Evolutionary conservation across 2,329 filamentous ascomycete species (phyloP).

Genomic region (Chaetomium sp.): DNA sequence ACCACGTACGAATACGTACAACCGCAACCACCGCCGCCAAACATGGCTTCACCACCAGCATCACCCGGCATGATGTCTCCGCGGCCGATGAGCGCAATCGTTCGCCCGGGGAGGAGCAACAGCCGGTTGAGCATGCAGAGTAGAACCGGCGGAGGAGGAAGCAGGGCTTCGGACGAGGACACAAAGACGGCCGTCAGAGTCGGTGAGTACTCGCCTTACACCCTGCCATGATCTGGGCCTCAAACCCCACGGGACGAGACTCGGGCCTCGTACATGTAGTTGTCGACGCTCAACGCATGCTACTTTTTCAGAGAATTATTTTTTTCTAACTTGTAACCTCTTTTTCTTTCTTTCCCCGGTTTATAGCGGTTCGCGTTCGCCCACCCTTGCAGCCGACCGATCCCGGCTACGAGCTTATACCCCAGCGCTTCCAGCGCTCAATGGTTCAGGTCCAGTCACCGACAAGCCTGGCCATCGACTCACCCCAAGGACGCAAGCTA

Average conservation of each 20-base stretch:
- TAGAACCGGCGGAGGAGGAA: constrained; percentile 62
- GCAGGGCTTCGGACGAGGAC: constrained; percentile 84
- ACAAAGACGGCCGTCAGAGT: constrained; percentile 90
- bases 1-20: too few species aligned
- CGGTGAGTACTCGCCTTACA: constrained; percentile 50
- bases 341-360: constrained; percentile 5
- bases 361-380: constrained; percentile 79
- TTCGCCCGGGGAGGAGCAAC: constrained; percentile 66
- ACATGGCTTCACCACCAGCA: constrained; percentile 54
- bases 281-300: background rate
- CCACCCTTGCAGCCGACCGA: constrained; percentile 77
- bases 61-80: constrained; percentile 54
- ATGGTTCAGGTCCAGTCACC: constrained; percentile 85
- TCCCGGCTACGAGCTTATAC: constrained; percentile 90
- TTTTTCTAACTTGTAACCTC: background rate
- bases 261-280: too few species aligned
- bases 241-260: background rate
- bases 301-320: background rate
- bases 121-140: constrained; percentile 82
- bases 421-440: constrained; percentile 86
- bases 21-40: background rate
- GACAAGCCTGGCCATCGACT: constrained; percentile 82
- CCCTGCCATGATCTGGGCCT: background rate
- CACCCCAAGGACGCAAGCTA: constrained; percentile 84
- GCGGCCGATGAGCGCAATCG: constrained; percentile 75